Conservation (phyloP, 2,329 filamentous ascomycete genomes). For the Xylaria sp. region DNA sequence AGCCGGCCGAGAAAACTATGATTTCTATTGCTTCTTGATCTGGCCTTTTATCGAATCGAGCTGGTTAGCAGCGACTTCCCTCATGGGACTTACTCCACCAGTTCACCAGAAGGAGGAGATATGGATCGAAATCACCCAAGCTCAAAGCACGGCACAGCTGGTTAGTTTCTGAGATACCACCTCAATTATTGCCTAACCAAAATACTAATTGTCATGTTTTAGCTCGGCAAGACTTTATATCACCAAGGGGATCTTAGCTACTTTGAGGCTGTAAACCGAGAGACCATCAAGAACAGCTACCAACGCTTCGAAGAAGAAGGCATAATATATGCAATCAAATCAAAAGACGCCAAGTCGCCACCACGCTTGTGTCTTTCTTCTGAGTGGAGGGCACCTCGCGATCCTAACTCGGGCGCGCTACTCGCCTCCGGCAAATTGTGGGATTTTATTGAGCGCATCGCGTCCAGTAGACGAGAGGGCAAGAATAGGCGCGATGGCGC, state of each 20-base stretch:
- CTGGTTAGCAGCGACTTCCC: constrained; percentile 89
- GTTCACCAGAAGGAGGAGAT: constrained; percentile 65
- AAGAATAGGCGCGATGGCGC: constrained; percentile 96
- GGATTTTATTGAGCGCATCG: constrained; percentile 92
- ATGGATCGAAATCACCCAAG: constrained; percentile 82
- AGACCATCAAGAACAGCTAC: constrained; percentile 94
- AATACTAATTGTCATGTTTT: constrained; percentile 38
- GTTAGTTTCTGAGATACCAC: constrained; percentile 58
- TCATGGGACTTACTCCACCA: constrained; percentile 87
- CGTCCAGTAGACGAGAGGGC: constrained; percentile 83
- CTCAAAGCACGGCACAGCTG: constrained; percentile 83
- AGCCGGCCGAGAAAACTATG: constrained; percentile 90
- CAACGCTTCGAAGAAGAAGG: constrained; percentile 89
- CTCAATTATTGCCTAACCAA: background rate
- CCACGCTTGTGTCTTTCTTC: constrained; percentile 74
- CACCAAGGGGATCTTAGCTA: constrained; percentile 97
- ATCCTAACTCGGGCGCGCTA: constrained; percentile 68
- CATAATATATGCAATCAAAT: constrained; percentile 79
- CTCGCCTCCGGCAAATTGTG: constrained; percentile 80
- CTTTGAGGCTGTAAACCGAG: constrained; percentile 98
- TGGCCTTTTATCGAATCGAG: constrained; percentile 97
- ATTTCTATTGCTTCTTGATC: constrained; percentile 98
- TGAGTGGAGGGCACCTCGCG: constrained; percentile 78
- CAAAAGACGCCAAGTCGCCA: constrained; percentile 70
- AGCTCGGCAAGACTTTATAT: constrained; percentile 95